These are phyloP conservation scores for Scutellaria minor DNA, from an alignment of 257 asterid species.

Conservation along the genomic window DNA sequence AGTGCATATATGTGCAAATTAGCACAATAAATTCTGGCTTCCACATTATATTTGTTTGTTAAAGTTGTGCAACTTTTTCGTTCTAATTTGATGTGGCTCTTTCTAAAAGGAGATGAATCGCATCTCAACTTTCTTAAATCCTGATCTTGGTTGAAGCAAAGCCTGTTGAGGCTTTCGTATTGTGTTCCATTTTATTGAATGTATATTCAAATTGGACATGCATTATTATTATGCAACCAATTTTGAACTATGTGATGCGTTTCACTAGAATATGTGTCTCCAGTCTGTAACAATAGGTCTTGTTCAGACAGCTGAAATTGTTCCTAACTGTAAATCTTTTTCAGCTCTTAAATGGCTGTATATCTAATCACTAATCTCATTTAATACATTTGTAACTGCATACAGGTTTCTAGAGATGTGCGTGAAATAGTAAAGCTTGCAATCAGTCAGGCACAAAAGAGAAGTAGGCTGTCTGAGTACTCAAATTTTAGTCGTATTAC, in stretches of 20 bases:
- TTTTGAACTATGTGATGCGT: not conserved
- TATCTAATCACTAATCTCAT: not conserved
- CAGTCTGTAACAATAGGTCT: not conserved
- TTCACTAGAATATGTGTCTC: not conserved
- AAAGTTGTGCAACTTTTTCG: conserved; percentile 9
- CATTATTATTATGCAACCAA: conserved; percentile 5
- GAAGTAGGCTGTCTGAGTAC: conserved; percentile 70
- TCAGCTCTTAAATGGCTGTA: conserved; percentile 10
- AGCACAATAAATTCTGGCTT: conserved; percentile 3
- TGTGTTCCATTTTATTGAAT: not conserved
- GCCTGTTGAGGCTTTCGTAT: not conserved
- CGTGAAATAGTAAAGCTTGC: conserved; percentile 93
- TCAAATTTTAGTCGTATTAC: conserved; percentile 76
- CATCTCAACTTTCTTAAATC: not conserved
- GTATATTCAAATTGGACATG: not conserved
- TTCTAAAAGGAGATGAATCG: not conserved
- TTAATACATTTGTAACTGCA: conserved; percentile 21
- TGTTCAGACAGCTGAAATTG: not conserved
- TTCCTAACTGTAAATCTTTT: not conserved
- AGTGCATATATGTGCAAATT: not conserved
- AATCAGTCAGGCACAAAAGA: conserved; percentile 74
- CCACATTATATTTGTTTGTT: not conserved
- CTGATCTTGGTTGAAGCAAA: conserved; percentile 14
- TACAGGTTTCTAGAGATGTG: conserved; percentile 76
- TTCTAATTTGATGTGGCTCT: not conserved